Conservation (phyloP, 1,284 basidiomycete genomes). For the Papiliotrema nemorosa region DNA sequence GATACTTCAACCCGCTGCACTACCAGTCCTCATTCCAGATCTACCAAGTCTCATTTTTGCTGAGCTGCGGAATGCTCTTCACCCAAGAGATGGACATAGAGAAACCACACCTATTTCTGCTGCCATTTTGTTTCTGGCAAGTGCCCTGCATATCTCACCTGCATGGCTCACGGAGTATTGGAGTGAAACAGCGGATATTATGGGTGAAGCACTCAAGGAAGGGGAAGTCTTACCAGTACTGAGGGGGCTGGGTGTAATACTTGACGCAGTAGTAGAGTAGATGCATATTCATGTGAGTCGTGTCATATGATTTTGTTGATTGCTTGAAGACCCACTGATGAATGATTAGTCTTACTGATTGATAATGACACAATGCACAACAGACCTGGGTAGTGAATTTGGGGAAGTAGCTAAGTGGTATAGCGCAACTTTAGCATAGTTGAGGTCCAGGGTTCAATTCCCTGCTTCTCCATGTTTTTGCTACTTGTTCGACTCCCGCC, state of each 20-base stretch:
- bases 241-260: constrained; percentile 27
- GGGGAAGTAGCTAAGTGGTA: no score
- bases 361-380: no score
- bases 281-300: background rate
- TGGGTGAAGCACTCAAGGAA: constrained; percentile 23
- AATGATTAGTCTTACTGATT: no score
- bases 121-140: constrained; percentile 18
- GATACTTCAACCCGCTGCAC: constrained; percentile 25
- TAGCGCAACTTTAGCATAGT: no score
- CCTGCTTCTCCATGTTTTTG: no score
- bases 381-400: no score
- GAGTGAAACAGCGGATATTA: constrained; percentile 25
- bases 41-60: constrained; percentile 26
- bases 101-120: constrained; percentile 9
- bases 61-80: constrained; percentile 20
- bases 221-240: constrained; percentile 31
- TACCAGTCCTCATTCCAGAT: constrained; percentile 25
- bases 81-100: constrained; percentile 8
- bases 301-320: background rate
- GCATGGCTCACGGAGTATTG: constrained; percentile 30
- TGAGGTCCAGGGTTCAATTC: no score
- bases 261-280: constrained; percentile 16
- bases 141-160: constrained; percentile 17
- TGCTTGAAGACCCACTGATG: no score
- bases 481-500: no score